A percentile compares a stretch with the other conserved stretches of the same genome.
phyloP scores from a whole-genome alignment of 176 grass and related monocot genomes.

The Phoenix dactylifera region DNA sequence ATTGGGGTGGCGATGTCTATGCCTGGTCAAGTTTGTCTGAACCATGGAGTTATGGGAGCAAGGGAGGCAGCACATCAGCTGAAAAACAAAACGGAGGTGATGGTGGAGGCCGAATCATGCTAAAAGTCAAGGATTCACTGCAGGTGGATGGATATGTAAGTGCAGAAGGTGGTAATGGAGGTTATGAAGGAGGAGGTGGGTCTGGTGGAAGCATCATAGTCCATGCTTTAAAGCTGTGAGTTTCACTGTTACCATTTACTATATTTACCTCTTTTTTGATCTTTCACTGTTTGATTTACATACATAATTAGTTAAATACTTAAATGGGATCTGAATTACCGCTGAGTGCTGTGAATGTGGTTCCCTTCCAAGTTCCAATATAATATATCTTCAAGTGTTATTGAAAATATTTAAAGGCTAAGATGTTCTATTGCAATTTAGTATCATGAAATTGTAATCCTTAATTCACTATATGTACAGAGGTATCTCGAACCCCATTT shows the following conservation, averaged over 20 bases:
- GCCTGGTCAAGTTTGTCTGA: constrained; percentile 49
- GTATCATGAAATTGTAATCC: too few relatives aligned
- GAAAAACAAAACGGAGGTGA: constrained; percentile 43
- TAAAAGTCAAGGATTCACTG: constrained; percentile 36
- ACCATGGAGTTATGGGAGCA: constrained; percentile 90
- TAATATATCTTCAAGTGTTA: too few relatives aligned
- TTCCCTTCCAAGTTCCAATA: too few relatives aligned
- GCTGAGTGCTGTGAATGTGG: neutral
- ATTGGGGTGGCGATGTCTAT: constrained; percentile 95
- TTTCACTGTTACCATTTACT: constrained; percentile 7
- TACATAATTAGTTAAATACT: neutral
- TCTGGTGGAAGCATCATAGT: constrained; percentile 95
- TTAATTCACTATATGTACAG: too few relatives aligned
- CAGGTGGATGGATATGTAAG: constrained; percentile 53
- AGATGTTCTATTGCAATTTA: too few relatives aligned
- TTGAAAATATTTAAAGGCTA: too few relatives aligned
- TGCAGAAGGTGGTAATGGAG: constrained; percentile 76
- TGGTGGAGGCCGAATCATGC: constrained; percentile 64
- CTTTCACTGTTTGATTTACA: neutral
- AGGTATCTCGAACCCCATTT: too few relatives aligned
- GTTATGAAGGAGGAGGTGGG: constrained; percentile 58
- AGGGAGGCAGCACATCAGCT: constrained; percentile 42
- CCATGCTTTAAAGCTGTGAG: constrained; percentile 91
- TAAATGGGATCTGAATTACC: too few relatives aligned
- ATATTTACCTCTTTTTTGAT: constrained; percentile 10